Evolutionary conservation across 306 rosid genomes (phyloP).

Genomic region (Quercus mongolica): DNA sequence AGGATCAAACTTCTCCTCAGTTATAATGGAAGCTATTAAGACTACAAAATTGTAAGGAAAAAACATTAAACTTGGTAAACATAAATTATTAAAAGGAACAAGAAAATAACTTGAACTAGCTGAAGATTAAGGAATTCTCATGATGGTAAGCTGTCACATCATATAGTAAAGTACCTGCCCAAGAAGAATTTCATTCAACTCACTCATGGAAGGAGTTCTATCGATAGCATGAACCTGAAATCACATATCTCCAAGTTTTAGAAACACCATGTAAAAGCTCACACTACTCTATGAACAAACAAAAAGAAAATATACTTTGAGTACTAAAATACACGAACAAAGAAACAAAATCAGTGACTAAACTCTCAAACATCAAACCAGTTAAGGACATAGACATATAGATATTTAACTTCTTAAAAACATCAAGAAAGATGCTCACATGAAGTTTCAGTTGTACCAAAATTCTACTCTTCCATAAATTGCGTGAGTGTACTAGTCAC

Average conservation of each 20-base stretch:
- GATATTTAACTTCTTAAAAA: background rate
- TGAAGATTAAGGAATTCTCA: background rate
- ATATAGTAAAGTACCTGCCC: slow-evolving; percentile 72
- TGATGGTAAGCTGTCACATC: background rate
- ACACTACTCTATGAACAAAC: slow-evolving; percentile 3
- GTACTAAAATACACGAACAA: background rate
- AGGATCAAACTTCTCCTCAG: background rate
- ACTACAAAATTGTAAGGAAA: background rate
- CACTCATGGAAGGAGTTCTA: slow-evolving; percentile 99
- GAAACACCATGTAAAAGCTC: slow-evolving; percentile 20
- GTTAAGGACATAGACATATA: background rate
- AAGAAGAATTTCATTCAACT: slow-evolving; percentile 84
- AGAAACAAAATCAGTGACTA: background rate
- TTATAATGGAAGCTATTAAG: background rate
- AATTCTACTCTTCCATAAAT: background rate
- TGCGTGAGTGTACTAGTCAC: background rate
- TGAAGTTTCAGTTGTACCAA: background rate
- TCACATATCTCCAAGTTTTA: slow-evolving; percentile 27
- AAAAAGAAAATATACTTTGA: background rate
- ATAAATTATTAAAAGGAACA: background rate
- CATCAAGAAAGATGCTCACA: background rate
- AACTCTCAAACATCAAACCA: background rate
- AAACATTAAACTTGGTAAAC: background rate
- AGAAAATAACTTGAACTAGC: background rate
- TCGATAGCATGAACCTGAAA: slow-evolving; percentile 90